Conservation (phyloP, 345 rosid species). For the Leavenworthia alabamica region DNA sequence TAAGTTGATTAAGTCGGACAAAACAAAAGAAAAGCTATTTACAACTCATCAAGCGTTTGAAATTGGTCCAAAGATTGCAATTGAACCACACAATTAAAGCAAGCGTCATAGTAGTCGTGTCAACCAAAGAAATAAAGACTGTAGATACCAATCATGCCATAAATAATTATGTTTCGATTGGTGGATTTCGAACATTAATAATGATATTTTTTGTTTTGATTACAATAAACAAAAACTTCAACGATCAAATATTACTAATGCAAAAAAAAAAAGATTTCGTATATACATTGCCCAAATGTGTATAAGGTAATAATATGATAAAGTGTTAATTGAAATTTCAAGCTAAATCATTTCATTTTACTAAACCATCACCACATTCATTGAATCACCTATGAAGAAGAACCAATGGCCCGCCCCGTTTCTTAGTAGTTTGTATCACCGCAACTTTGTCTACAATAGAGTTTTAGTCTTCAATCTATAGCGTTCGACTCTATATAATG, state of each 20-base stretch:
- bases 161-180: neutral
- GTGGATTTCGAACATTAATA: neutral
- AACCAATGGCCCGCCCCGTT: too few relatives aligned
- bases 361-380: too few relatives aligned
- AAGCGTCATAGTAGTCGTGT: slow-evolving; percentile 7
- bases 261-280: neutral
- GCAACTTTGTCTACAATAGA: too few relatives aligned
- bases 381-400: too few relatives aligned
- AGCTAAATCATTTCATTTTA: neutral
- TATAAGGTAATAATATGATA: neutral
- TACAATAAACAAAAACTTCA: neutral
- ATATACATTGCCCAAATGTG: neutral
- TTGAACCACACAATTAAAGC: slow-evolving; percentile 28
- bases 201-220: neutral
- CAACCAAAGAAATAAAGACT: neutral
- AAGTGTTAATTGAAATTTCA: neutral
- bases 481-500: too few relatives aligned
- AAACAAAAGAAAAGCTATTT: neutral
- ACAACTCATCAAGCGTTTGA: neutral
- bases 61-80: neutral
- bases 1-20: neutral
- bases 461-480: too few relatives aligned
- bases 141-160: slow-evolving; percentile 5
- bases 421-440: too few relatives aligned
- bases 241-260: neutral